phyloP scores from a whole-genome alignment of 805 yeast species.

The Spencermartinsiella europaea region DNA sequence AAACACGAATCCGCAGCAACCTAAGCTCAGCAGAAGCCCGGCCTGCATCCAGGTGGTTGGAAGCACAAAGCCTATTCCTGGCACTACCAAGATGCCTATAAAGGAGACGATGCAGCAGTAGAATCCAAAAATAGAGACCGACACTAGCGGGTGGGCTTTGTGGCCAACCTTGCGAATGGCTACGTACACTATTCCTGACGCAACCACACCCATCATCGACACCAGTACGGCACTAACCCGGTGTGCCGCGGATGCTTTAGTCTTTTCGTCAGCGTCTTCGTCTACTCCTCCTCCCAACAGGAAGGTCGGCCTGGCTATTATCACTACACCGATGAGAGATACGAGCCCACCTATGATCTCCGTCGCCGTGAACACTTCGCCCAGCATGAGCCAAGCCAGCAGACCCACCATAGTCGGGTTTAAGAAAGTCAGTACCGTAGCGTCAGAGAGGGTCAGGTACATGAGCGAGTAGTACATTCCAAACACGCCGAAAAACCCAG shows the following conservation, averaged over 20 bases:
- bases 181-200: constrained; percentile 66
- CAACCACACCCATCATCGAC: constrained; percentile 62
- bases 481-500: constrained; percentile 78
- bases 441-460: constrained; percentile 73
- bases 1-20: constrained; percentile 75
- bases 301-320: constrained; percentile 78
- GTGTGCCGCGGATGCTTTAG: constrained; percentile 46
- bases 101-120: constrained; percentile 52
- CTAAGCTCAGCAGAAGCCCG: constrained; percentile 55
- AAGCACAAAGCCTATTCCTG: constrained; percentile 52
- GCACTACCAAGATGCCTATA: constrained; percentile 47
- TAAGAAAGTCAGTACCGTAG: constrained; percentile 73
- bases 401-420: constrained; percentile 73
- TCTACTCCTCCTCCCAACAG: constrained; percentile 31
- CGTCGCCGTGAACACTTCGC: constrained; percentile 58
- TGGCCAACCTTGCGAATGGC: constrained; percentile 70
- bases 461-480: constrained; percentile 70
- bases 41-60: constrained; percentile 66
- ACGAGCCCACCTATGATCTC: constrained; percentile 67
- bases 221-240: constrained; percentile 59
- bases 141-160: constrained; percentile 71
- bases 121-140: constrained; percentile 72
- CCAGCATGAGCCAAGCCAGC: constrained; percentile 60
- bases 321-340: constrained; percentile 69
- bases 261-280: background rate